Percentiles rank a stretch among this genome's conserved stretches.
These are phyloP conservation scores for Hanseniaspora thailandica DNA, from an alignment of 805 yeast species.

Conservation along the genomic window DNA sequence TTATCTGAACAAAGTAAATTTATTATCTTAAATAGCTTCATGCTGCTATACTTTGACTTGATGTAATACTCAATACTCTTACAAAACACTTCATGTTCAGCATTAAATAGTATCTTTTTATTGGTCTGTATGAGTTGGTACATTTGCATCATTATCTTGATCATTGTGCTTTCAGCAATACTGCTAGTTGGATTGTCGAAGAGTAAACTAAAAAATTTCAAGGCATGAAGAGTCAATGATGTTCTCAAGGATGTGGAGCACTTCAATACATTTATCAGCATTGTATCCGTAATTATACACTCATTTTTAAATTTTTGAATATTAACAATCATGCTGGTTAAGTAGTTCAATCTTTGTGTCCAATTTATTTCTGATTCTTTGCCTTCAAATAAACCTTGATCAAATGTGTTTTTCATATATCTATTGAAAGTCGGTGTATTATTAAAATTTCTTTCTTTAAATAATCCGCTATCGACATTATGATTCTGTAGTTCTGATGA, in stretches of 20 bases:
- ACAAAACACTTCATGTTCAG: not conserved
- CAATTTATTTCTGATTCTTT: constrained; percentile 85
- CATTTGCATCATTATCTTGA: not conserved
- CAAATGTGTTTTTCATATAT: not conserved
- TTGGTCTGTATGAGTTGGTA: not conserved
- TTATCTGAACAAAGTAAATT: not conserved
- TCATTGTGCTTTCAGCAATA: constrained; percentile 31
- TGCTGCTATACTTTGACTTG: not conserved
- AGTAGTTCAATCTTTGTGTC: constrained; percentile 54
- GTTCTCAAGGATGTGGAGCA: constrained; percentile 73
- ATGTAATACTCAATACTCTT: not conserved
- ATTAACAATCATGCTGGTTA: constrained; percentile 34
- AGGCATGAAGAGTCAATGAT: constrained; percentile 58
- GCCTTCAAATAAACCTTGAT: constrained; percentile 41
- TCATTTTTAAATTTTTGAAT: constrained; percentile 21
- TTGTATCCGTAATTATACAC: constrained; percentile 31
- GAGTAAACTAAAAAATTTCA: constrained; percentile 28
- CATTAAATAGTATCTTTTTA: constrained; percentile 6
- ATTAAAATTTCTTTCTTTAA: not conserved
- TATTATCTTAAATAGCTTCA: not conserved
- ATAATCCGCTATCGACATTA: not conserved
- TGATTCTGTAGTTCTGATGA: not conserved
- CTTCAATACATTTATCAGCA: constrained; percentile 49
- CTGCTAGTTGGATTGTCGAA: constrained; percentile 34
- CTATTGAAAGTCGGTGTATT: constrained; percentile 1